Conservation (phyloP, 2,329 filamentous ascomycete genomes). For the Aspergillus sojae region DNA sequence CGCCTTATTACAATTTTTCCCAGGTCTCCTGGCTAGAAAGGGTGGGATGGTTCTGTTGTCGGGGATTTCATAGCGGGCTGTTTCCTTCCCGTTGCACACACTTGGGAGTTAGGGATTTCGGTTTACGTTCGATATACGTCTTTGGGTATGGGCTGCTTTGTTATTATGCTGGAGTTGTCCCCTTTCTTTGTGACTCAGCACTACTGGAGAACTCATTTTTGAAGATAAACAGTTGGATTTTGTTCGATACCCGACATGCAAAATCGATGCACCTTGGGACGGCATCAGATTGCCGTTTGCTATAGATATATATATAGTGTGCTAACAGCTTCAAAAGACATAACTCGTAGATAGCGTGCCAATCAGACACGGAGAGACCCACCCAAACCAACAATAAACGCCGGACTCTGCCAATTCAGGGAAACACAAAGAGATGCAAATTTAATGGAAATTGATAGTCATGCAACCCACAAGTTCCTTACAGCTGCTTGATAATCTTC, state of each 20-base stretch:
- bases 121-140: not conserved
- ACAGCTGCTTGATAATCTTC: conserved; percentile 64
- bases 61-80: not conserved
- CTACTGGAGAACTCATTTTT: not conserved
- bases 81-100: conserved; percentile 4
- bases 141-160: conserved; percentile 1
- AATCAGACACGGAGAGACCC: conserved; percentile 21
- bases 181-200: not conserved
- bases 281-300: conserved; percentile 7
- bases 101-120: conserved; percentile 7
- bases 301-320: conserved; percentile 1
- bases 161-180: conserved; percentile 4
- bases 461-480: conserved; percentile 11
- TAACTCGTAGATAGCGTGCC: conserved; percentile 18
- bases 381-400: conserved; percentile 19
- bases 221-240: conserved; percentile 1
- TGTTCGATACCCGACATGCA: conserved; percentile 11
- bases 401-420: conserved; percentile 12
- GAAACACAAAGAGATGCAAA: conserved; percentile 9
- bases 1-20: not conserved
- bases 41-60: not conserved
- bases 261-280: conserved; percentile 4
- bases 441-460: not conserved
- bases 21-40: not conserved
- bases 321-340: not conserved